Evolutionary conservation across 2,329 filamentous ascomycete genomes (phyloP).

Genomic region (Neophaeococcomyces mojaviensis): DNA sequence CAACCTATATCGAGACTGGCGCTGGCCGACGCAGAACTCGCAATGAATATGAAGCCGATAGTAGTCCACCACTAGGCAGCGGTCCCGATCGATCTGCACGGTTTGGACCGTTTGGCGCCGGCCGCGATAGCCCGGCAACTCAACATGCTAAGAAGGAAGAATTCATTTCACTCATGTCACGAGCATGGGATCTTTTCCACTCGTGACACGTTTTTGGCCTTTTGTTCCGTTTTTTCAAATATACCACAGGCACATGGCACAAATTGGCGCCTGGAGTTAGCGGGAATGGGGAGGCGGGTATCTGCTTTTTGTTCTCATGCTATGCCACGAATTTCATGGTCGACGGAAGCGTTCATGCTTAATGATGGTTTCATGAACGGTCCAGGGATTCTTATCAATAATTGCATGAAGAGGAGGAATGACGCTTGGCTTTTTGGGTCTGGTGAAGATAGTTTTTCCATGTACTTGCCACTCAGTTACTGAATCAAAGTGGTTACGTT

Average conservation of each 20-base stretch:
- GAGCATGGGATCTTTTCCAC: constrained; percentile 96
- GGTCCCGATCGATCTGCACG: constrained; percentile 53
- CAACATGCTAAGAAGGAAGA: constrained; percentile 84
- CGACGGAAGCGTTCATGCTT: background rate
- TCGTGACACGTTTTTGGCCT: constrained; percentile 49
- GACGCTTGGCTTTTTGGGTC: background rate
- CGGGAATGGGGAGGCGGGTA: background rate
- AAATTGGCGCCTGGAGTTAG: background rate
- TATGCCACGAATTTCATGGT: background rate
- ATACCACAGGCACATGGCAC: background rate
- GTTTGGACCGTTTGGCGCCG: constrained; percentile 66
- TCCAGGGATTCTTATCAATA: background rate
- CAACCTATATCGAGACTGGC: constrained; percentile 22
- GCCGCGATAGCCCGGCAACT: constrained; percentile 74
- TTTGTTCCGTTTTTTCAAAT: background rate
- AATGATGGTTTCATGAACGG: constrained; percentile 1
- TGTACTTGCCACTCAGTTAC: too few relatives aligned
- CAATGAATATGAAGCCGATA: constrained; percentile 85
- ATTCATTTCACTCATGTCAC: constrained; percentile 75
- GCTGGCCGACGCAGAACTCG: constrained; percentile 62
- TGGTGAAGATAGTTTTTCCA: too few relatives aligned
- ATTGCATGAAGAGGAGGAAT: background rate
- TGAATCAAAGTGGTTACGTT: too few relatives aligned
- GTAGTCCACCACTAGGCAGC: constrained; percentile 73
- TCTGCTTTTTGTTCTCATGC: background rate